These are phyloP conservation scores for Debaryomyces hansenii DNA, from an alignment of 805 yeast genomes.

Conservation along the genomic window DNA sequence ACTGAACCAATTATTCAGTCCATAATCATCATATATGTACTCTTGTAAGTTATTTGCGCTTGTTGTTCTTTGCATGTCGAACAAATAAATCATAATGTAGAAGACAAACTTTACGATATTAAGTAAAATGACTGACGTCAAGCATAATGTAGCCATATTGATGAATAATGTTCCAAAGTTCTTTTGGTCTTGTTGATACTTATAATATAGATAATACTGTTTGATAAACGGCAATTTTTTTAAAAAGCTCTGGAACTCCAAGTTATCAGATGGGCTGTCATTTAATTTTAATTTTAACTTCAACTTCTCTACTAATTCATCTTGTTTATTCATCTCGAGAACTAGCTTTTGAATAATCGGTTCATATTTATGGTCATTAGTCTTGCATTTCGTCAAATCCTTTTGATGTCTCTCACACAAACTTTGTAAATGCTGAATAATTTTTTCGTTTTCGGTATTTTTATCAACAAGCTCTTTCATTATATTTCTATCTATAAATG, in stretches of 20 bases:
- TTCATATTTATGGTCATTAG: slow-evolving; percentile 8
- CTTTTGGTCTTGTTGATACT: slow-evolving; percentile 23
- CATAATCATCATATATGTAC: slow-evolving; percentile 17
- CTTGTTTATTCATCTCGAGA: slow-evolving; percentile 19
- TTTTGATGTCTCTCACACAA: slow-evolving; percentile 18
- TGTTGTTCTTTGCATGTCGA: not conserved
- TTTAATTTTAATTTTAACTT: slow-evolving; percentile 14
- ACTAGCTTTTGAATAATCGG: slow-evolving; percentile 13
- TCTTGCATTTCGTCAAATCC: slow-evolving; percentile 11
- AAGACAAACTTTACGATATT: slow-evolving; percentile 16
- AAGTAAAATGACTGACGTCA: slow-evolving; percentile 18
- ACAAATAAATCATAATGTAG: slow-evolving; percentile 10
- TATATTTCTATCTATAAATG: not conserved
- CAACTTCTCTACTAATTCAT: slow-evolving; percentile 15
- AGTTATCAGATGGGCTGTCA: not conserved
- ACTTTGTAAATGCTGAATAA: slow-evolving; percentile 15
- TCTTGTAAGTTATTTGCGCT: slow-evolving; percentile 1
- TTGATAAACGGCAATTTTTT: slow-evolving; percentile 28
- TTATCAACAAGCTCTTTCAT: slow-evolving; percentile 13
- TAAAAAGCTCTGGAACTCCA: slow-evolving; percentile 15
- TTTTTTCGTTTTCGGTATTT: slow-evolving; percentile 16
- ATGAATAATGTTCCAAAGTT: slow-evolving; percentile 17
- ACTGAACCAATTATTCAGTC: slow-evolving; percentile 9
- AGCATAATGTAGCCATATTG: slow-evolving; percentile 20
- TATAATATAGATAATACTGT: slow-evolving; percentile 25